Evolutionary conservation across 441 rosid species (phyloP).

Genomic region (Corymbia calophylla): DNA sequence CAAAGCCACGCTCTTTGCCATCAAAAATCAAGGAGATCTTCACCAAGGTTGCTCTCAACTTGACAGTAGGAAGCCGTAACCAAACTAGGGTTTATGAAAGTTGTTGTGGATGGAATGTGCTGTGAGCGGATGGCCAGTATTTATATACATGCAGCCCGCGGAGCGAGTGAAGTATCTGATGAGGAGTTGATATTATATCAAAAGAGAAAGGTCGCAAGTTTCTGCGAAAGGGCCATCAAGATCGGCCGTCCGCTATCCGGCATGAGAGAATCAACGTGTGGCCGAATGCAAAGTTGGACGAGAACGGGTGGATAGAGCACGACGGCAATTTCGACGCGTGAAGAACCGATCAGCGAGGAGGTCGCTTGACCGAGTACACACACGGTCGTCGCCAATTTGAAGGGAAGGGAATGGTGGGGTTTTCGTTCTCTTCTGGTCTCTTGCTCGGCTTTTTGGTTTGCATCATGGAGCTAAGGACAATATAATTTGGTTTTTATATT

Average conservation of each 20-base stretch:
- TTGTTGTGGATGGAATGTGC: background rate
- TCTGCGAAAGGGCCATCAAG: background rate
- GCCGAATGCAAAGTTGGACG: background rate
- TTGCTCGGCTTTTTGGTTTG: no score
- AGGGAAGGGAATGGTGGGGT: no score
- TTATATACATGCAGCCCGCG: background rate
- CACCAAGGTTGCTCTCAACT: background rate
- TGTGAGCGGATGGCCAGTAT: background rate
- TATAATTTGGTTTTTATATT: no score
- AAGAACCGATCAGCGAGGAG: background rate
- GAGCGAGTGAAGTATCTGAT: background rate
- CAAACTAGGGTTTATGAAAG: background rate
- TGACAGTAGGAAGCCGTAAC: background rate
- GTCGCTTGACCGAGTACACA: background rate
- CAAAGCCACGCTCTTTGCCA: background rate
- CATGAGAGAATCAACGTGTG: background rate
- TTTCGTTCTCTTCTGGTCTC: no score
- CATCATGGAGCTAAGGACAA: no score
- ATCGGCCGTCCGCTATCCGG: background rate
- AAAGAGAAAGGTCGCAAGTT: background rate
- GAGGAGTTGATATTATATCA: background rate
- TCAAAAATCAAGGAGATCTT: background rate
- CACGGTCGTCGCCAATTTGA: no score
- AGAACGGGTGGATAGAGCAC: background rate
- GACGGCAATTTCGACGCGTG: background rate